phyloP scores from a whole-genome alignment of 2,329 filamentous ascomycete genomes.

The Paraconiothyrium brasiliense region DNA sequence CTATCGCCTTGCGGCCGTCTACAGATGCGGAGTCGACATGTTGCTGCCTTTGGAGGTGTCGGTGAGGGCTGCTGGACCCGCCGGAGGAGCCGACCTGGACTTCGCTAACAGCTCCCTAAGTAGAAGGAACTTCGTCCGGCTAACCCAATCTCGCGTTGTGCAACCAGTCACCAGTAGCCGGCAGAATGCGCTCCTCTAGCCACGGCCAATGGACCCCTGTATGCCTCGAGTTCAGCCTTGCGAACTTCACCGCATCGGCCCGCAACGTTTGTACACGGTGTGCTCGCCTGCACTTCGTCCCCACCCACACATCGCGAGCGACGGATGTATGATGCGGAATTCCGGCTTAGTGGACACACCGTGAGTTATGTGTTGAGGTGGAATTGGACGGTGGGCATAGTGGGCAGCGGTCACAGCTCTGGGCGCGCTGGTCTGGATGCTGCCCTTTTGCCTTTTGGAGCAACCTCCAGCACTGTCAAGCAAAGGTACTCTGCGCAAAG shows the following conservation, averaged over 20 bases:
- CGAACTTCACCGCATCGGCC: conserved; percentile 13
- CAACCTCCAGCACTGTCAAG: neutral
- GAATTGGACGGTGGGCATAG: neutral
- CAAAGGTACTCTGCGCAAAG: neutral
- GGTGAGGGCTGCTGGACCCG: conserved; percentile 10
- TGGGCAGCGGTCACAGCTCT: neutral
- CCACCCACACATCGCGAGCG: conserved; percentile 8
- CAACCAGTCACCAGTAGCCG: conserved; percentile 9
- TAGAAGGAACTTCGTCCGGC: conserved; percentile 10
- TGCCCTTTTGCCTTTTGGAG: neutral
- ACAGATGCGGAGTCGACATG: conserved; percentile 5
- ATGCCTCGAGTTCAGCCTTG: conserved; percentile 6
- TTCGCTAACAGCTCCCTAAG: conserved; percentile 13
- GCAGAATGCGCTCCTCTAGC: conserved; percentile 9
- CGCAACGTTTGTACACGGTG: neutral
- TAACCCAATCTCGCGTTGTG: conserved; percentile 2
- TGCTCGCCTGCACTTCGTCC: conserved; percentile 2
- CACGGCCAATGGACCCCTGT: conserved; percentile 14
- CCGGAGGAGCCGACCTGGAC: conserved; percentile 7
- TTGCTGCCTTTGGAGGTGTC: conserved; percentile 14
- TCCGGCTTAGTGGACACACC: neutral
- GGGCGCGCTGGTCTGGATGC: neutral
- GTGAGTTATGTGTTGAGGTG: neutral
- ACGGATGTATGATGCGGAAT: conserved; percentile 6
- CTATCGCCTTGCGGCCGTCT: neutral